Base-by-base conservation (phyloP, 495 filamentous ascomycete genomes). In the Bacidia gigantensis region DNA sequence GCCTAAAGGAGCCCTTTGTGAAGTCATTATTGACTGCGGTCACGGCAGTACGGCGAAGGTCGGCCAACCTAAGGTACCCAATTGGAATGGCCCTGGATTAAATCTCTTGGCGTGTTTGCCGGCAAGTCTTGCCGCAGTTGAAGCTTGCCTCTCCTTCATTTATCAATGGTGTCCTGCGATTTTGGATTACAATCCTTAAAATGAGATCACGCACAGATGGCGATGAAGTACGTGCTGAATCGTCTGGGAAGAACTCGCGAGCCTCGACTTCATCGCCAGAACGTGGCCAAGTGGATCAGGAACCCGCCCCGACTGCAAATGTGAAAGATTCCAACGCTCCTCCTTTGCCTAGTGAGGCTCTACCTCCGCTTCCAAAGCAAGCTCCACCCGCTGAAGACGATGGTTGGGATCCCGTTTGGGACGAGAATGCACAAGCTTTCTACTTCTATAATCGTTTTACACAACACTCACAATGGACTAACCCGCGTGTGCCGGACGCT, bases 381-480 rank as follows among this genome's bases (percentile, higher is more conserved):
- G 72, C 73, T 43, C 74, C 76, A 25, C 74, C 82, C 9, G 26
- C 41, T 14, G 26, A 55, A 26, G 87, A 94, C 56, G 89, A 97
- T 62, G 89, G 89, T 50, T 97, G 89, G 89, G 80, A 83, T 47
- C 80, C 80, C 22, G 71, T 89, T 52, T 97, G 88, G 88, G 87
- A 93, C 60, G 67, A 72, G 21, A 76, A 65, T 23, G 75, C 76
- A 0, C 72, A 81, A 51, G 74, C 81, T 10, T 96, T 78, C 63
- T 95, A 92, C 69, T 97, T 95, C 72, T 85, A 85, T 72, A 97
- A 95, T 63, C 80, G 82, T 46, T 81, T 85, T 62, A 89, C 84
- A 26, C 69, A 75, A 21, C 62, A 76, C 52, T 82, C 83, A 17
- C 88, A 90, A 63, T 92, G 89, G 84, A 83, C 89, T 45, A 97